Conservation (phyloP, 805 yeast species). For the Monosporozyma aquatica region DNA sequence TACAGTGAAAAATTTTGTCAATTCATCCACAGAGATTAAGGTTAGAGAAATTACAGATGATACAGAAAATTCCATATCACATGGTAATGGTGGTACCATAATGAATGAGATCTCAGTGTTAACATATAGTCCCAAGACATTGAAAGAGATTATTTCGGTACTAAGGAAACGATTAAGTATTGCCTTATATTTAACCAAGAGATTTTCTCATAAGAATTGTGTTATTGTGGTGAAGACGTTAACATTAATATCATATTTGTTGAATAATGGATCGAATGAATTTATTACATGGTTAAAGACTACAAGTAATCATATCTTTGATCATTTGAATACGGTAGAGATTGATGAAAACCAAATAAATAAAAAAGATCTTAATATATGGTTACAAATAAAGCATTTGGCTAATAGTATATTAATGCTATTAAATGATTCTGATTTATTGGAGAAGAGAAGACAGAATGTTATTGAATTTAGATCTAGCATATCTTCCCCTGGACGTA, state of each 20-base stretch:
- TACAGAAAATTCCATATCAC: constrained; percentile 32
- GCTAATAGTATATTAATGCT: constrained; percentile 34
- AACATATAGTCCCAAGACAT: constrained; percentile 34
- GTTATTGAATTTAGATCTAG: constrained; percentile 27
- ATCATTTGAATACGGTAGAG: constrained; percentile 27
- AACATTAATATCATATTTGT: constrained; percentile 42
- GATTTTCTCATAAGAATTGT: constrained; percentile 28
- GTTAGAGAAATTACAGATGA: constrained; percentile 40
- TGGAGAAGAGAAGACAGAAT: constrained; percentile 22
- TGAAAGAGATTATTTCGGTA: constrained; percentile 34
- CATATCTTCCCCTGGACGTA: constrained; percentile 29
- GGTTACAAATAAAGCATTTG: constrained; percentile 31
- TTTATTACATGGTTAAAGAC: constrained; percentile 41
- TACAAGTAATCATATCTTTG: constrained; percentile 17
- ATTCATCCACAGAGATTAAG: constrained; percentile 30
- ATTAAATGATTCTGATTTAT: constrained; percentile 19
- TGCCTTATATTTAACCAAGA: constrained; percentile 3
- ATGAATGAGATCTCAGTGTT: constrained; percentile 43
- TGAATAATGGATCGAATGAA: constrained; percentile 45
- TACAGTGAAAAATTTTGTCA: constrained; percentile 26
- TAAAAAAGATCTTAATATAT: constrained; percentile 30
- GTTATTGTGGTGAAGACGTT: constrained; percentile 40
- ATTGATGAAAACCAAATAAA: constrained; percentile 26
- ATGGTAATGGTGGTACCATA: constrained; percentile 50
- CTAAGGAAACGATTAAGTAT: constrained; percentile 34